A percentile compares a stretch with the other conserved stretches of the same genome.
Evolutionary conservation across 129 eudicot genomes (phyloP).

Genomic region (Flaveria linearis): DNA sequence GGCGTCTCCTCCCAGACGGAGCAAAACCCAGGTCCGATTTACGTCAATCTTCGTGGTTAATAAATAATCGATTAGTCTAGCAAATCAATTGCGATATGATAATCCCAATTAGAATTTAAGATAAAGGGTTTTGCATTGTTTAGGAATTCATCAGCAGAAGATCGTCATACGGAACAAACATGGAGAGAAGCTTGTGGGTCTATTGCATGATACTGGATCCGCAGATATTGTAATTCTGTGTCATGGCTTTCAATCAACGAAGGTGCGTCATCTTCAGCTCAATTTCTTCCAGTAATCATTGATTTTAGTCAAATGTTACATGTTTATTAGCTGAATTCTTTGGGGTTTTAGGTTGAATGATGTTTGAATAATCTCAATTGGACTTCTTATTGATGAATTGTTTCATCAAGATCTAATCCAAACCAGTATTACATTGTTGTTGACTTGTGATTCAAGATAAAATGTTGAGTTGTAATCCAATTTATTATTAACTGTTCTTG

Average conservation of each 20-base stretch:
- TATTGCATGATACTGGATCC: constrained; percentile 74
- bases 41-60: no score
- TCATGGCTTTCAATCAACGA: constrained; percentile 71
- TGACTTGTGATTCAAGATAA: background rate
- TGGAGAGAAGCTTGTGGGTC: constrained; percentile 78
- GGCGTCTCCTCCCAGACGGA: constrained; percentile 14
- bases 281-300: background rate
- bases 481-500: background rate
- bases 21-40: constrained; percentile 30
- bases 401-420: background rate
- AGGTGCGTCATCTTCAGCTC: constrained; percentile 39
- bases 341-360: background rate
- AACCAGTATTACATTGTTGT: background rate
- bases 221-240: constrained; percentile 61
- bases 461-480: background rate
- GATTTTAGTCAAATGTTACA: background rate
- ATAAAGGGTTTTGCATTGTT: constrained; percentile 3
- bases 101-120: background rate
- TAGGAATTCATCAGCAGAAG: constrained; percentile 52
- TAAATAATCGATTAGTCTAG: background rate
- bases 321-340: background rate
- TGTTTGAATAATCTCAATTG: background rate
- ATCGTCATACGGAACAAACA: constrained; percentile 44
- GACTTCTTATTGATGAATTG: background rate
- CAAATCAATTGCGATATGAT: background rate